phyloP scores from a whole-genome alignment of 78 protist species.

The Speleostelium caveatum region DNA sequence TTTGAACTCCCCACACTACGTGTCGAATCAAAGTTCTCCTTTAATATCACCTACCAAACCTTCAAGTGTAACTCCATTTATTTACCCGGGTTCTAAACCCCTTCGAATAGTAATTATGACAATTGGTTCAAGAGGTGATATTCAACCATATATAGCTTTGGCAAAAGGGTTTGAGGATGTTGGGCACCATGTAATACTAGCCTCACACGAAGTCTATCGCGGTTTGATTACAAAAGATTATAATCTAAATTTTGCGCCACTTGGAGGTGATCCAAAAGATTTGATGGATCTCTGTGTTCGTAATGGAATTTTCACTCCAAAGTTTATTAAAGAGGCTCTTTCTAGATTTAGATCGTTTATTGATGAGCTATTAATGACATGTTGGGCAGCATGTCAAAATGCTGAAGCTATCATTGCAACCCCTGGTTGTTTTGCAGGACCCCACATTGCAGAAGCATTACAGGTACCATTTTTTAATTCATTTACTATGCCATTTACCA shows the following conservation, averaged over 20 bases:
- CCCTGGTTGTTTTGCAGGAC: slow-evolving; percentile 83
- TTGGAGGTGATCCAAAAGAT: slow-evolving; percentile 84
- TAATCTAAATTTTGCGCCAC: slow-evolving; percentile 36
- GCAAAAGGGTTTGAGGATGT: slow-evolving; percentile 30
- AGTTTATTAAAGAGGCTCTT: slow-evolving; percentile 66
- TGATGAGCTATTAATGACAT: slow-evolving; percentile 55
- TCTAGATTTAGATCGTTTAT: slow-evolving; percentile 68
- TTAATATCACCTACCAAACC: background rate
- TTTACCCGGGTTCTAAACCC: background rate
- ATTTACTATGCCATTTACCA: slow-evolving; percentile 73
- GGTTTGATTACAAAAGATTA: slow-evolving; percentile 19
- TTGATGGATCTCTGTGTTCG: slow-evolving; percentile 76
- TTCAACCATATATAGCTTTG: slow-evolving; percentile 82
- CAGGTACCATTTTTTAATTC: slow-evolving; percentile 68
- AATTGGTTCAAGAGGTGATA: slow-evolving; percentile 80
- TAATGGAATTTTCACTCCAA: slow-evolving; percentile 64
- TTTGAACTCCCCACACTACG: background rate
- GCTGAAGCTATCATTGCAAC: slow-evolving; percentile 71
- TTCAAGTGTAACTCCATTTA: background rate
- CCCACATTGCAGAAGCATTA: slow-evolving; percentile 78
- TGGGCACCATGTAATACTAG: slow-evolving; percentile 73
- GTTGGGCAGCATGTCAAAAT: slow-evolving; percentile 62
- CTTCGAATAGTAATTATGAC: slow-evolving; percentile 33
- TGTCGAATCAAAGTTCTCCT: background rate
- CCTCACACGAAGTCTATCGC: slow-evolving; percentile 57